These are phyloP conservation scores for Ganoderma meredithae DNA, from an alignment of 1,284 basidiomycete species.

Conservation along the genomic window DNA sequence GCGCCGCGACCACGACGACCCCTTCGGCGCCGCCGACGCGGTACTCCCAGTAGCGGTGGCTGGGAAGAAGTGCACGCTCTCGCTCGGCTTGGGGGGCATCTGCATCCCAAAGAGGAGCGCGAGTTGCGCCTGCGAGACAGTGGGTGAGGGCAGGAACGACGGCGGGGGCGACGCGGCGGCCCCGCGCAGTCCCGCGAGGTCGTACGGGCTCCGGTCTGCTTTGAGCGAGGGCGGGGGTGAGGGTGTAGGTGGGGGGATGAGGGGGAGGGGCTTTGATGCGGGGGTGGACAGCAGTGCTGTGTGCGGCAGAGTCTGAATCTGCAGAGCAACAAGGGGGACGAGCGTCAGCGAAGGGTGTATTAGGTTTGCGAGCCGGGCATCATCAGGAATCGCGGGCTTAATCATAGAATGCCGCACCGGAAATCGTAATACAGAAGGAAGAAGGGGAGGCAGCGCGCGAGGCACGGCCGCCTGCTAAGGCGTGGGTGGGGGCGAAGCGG, in stretches of 20 bases:
- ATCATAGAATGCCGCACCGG: constrained; percentile 2
- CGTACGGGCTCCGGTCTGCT: background rate
- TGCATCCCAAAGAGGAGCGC: constrained; percentile 24
- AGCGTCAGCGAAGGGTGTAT: background rate
- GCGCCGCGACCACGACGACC: background rate
- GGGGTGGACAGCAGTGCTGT: constrained; percentile 10
- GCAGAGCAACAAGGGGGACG: background rate
- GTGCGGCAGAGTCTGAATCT: background rate
- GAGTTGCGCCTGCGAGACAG: constrained; percentile 30
- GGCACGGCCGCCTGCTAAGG: no score
- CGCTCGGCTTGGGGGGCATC: constrained; percentile 12
- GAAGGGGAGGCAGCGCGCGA: background rate
- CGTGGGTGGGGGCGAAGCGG: background rate
- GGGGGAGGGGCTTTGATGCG: constrained; percentile 22
- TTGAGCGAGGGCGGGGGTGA: background rate
- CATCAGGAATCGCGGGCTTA: background rate
- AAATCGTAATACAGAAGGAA: background rate
- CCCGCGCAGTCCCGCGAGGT: background rate
- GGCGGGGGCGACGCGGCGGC: constrained; percentile 24
- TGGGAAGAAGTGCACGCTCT: constrained; percentile 30
- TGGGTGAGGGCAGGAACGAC: constrained; percentile 21
- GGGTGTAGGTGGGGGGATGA: constrained; percentile 10
- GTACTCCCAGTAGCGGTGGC: background rate
- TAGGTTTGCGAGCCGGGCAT: background rate
- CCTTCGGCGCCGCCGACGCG: background rate